Evolutionary conservation across 108 stramenopile species (phyloP), one percentile per base, ranked within the genome.

Genomic region (Conticribra weissflogii): DNA sequence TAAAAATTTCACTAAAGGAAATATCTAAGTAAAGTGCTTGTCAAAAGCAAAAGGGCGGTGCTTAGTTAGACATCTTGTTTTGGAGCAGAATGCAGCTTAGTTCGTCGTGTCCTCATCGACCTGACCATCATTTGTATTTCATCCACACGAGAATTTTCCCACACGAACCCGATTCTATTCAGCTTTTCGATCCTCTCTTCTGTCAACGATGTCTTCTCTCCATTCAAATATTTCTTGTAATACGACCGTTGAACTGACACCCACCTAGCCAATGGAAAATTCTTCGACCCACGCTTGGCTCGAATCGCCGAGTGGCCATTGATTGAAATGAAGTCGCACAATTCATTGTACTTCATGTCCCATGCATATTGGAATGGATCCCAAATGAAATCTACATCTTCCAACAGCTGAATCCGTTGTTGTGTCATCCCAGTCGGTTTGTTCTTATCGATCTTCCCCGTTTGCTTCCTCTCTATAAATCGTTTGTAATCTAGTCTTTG

Each of bases 181-280:
- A 92, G 79, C 57, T 77, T 85, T 74, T 88, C 74, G 30, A 89
- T 56, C 24, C 85, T 85, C 58, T 92, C 86, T 9, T 83, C 78
- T 8, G 91, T 92, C 74, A 92, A 72, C 23, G 81, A 80, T 17
- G 88, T 86, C 65, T 86, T 83, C 22, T 87, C 59, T 17, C 84
- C 88, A 54, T 82, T 66, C 15, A 78, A 55, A 25, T 83, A 56
- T 29, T 80, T 66, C 63, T 59, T 81, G 67, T 78, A 92, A 25
- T 85, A 74, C 44, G 82, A 61, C 45, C 91, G 54, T 56, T 92
- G 91, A 53, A 78, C 81, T 33, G 81, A 72, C 12, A 85, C 87
- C 91, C 91, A 92, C 59, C 87, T 83, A 30, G 85, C 86, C 16
- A 92, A 68, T 8, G 82, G 76, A 46, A 54, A 48, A 54, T 88